Evolutionary conservation across 345 rosid genomes (phyloP), one percentile per base, ranked within the genome.

Genomic region (Noccaea bulbosa): DNA sequence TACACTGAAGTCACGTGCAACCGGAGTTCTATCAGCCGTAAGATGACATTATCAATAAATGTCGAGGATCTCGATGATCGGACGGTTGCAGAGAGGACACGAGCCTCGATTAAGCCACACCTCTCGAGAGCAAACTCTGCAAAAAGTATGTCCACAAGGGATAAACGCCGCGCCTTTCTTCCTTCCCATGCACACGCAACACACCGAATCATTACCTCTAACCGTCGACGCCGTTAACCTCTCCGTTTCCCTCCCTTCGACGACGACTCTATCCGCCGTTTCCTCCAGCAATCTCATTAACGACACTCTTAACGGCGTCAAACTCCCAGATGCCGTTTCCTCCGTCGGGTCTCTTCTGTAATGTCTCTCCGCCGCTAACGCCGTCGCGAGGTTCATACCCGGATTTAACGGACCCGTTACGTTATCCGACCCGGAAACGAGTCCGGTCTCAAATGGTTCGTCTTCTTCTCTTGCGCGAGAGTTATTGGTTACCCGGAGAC

Each of bases 111-210:
- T 86, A 60, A 81, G 66, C 90, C 87, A 84, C 59, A 88, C 32
- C 65, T 84, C 93, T 69, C 90, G 77, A 51, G 90, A 88, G 64
- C 93, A 88, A 44, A 83, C 84, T 74, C 93, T 84, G 32, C 90
- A 88, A 78, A 81, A 88, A 8, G 93, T 83, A 24, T 88, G 93
- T 35, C 93, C 93, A 79, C 93, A 88, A 65, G 93, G 88, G 75
- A 88, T 88, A 59, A 88, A 86, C 27, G 90, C 90, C 5, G 90
- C 88, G 0, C 90, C 89, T 51, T 86, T 86, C 43, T 81, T 80
- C 61, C 86, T 84, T 41, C 75, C 83, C 88, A 84, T 80, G 78
- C 88, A 86, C 86, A 88, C 90, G 87, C 93, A 88, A 62, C 93
- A 86, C 83, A 83, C 62, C 3, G 62, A 33, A 73, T 86, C 93